Evolutionary conservation across 1,284 basidiomycete genomes (phyloP).

Genomic region (Leccinum idahoense): DNA sequence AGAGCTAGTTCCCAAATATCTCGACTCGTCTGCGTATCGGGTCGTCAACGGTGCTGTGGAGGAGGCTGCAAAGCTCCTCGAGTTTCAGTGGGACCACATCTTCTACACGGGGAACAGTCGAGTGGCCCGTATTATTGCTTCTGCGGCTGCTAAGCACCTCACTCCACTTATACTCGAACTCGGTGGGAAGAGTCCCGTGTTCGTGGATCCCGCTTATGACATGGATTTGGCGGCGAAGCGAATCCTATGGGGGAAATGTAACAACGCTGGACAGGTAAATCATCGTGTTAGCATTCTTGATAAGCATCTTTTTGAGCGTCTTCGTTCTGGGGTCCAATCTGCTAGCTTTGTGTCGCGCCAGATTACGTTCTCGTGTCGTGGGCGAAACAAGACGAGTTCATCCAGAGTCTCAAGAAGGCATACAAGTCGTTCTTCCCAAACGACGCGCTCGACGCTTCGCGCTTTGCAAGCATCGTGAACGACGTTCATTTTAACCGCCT

Average conservation of each 20-base stretch:
- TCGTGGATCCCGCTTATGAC: slow-evolving; percentile 48
- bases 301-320: neutral
- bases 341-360: slow-evolving; percentile 55
- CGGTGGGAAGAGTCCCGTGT: slow-evolving; percentile 63
- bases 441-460: slow-evolving; percentile 18
- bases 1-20: slow-evolving; percentile 56
- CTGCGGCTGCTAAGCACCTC: slow-evolving; percentile 59
- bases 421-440: slow-evolving; percentile 29
- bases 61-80: slow-evolving; percentile 47
- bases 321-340: neutral
- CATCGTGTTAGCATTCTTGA: neutral
- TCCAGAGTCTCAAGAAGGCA: slow-evolving; percentile 43
- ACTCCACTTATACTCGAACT: slow-evolving; percentile 64
- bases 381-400: slow-evolving; percentile 46
- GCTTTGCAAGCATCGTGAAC: slow-evolving; percentile 22
- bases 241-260: slow-evolving; percentile 52
- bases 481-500: slow-evolving; percentile 21
- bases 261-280: slow-evolving; percentile 46
- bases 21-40: slow-evolving; percentile 44
- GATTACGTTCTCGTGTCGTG: slow-evolving; percentile 59
- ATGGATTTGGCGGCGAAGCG: slow-evolving; percentile 40
- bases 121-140: slow-evolving; percentile 58
- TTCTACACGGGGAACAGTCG: slow-evolving; percentile 36
- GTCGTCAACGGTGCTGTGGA: slow-evolving; percentile 57
- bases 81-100: slow-evolving; percentile 59